These are phyloP conservation scores for Nannochloropsis gaditana DNA, from an alignment of 108 stramenopile species.

Conservation along the genomic window DNA sequence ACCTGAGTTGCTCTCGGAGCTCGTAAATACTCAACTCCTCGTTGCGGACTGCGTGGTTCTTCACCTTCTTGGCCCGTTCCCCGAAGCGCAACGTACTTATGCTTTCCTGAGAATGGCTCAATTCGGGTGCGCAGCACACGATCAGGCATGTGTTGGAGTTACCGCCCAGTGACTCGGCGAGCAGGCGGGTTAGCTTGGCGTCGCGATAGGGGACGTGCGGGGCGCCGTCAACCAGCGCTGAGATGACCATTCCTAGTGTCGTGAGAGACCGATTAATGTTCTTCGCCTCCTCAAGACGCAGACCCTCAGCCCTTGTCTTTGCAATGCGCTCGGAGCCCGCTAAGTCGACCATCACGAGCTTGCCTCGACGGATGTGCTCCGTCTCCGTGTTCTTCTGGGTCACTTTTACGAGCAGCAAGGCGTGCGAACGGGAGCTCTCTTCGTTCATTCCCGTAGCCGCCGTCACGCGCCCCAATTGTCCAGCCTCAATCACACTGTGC, in stretches of 20 bases:
- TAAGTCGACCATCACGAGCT: conserved; percentile 37
- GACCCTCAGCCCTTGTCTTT: conserved; percentile 47
- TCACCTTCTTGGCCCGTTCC: conserved; percentile 50
- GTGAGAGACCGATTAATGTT: conserved; percentile 52
- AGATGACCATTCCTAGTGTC: conserved; percentile 53
- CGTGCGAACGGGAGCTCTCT: conserved; percentile 70
- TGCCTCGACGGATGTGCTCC: conserved; percentile 7
- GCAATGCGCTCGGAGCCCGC: conserved; percentile 51
- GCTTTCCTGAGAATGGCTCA: conserved; percentile 50
- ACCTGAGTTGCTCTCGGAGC: conserved; percentile 16
- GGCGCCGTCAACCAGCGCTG: conserved; percentile 41
- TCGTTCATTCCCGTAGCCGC: conserved; percentile 74
- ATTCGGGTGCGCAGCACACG: conserved; percentile 50
- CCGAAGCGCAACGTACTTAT: conserved; percentile 55
- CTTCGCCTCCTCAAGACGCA: conserved; percentile 50
- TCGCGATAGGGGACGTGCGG: conserved; percentile 54
- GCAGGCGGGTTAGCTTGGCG: conserved; percentile 48
- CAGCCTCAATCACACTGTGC: too few species aligned
- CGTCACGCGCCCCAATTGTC: too few species aligned
- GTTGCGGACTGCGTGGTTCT: conserved; percentile 44
- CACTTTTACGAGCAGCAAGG: conserved; percentile 66
- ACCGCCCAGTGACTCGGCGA: conserved; percentile 49
- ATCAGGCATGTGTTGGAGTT: conserved; percentile 55
- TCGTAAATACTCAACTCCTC: conserved; percentile 36
- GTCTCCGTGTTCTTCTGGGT: conserved; percentile 27